phyloP scores from a whole-genome alignment of 2,329 filamentous ascomycete species.

The Sclerotiophoma versabilis region DNA sequence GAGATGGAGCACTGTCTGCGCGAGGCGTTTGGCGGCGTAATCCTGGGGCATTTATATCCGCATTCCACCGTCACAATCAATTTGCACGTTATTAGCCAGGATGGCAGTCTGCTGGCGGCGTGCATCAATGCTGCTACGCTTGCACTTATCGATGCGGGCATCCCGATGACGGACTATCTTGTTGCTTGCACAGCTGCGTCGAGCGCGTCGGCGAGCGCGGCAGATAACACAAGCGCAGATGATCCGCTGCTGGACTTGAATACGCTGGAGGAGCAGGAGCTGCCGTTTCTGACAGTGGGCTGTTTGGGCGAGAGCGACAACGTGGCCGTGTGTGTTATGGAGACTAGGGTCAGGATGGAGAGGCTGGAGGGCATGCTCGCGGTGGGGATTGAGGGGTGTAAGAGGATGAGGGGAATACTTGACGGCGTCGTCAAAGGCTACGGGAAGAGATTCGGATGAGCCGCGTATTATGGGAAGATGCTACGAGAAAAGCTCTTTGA shows the following conservation, averaged over 20 bases:
- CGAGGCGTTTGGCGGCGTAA: slow-evolving; percentile 75
- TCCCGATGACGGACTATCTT: slow-evolving; percentile 94
- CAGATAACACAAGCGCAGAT: slow-evolving; percentile 68
- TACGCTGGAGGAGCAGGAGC: slow-evolving; percentile 79
- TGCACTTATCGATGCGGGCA: slow-evolving; percentile 90
- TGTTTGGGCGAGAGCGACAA: slow-evolving; percentile 77
- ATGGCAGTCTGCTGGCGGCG: slow-evolving; percentile 87
- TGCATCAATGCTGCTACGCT: slow-evolving; percentile 91
- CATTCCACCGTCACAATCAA: slow-evolving; percentile 84
- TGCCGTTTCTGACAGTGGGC: slow-evolving; percentile 87
- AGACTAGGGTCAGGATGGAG: slow-evolving; percentile 83
- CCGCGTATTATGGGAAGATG: too few species aligned
- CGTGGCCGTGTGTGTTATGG: slow-evolving; percentile 81
- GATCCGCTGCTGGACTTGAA: slow-evolving; percentile 85
- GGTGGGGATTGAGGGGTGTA: slow-evolving; percentile 90
- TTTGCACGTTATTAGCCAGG: slow-evolving; percentile 86
- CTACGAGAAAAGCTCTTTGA: too few species aligned
- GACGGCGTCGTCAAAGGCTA: slow-evolving; percentile 71
- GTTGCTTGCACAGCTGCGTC: slow-evolving; percentile 87
- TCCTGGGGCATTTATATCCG: slow-evolving; percentile 89
- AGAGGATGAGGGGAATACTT: slow-evolving; percentile 80
- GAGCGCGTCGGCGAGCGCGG: slow-evolving; percentile 62
- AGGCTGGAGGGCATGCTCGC: slow-evolving; percentile 91
- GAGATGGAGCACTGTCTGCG: slow-evolving; percentile 83
- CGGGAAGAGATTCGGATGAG: slow-evolving; percentile 44